phyloP scores from a whole-genome alignment of 2,329 filamentous ascomycete genomes.

The Fusarium graminum region DNA sequence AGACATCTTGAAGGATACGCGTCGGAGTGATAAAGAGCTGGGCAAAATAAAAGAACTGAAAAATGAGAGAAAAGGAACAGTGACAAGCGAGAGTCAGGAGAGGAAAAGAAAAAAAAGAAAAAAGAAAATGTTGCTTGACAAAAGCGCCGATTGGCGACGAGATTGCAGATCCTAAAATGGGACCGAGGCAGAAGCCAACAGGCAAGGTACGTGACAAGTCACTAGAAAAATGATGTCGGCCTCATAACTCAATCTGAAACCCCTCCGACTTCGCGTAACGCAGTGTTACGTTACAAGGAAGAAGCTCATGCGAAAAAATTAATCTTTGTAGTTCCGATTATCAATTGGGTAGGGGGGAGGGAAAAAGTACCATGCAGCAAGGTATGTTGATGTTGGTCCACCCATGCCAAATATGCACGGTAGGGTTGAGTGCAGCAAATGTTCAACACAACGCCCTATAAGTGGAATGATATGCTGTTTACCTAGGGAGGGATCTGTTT shows the following conservation, averaged over 20 bases:
- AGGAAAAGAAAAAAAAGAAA: not conserved
- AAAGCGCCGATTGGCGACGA: not conserved
- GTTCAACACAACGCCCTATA: not conserved
- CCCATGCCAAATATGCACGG: not conserved
- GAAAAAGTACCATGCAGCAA: not conserved
- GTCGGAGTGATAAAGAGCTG: too few relatives aligned
- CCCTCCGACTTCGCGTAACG: not conserved
- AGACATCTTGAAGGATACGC: conserved; percentile 21
- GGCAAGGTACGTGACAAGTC: not conserved
- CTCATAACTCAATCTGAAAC: not conserved
- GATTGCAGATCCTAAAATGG: not conserved
- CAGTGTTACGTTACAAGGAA: not conserved
- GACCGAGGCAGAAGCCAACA: not conserved
- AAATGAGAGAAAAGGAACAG: not conserved
- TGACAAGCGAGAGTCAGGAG: not conserved
- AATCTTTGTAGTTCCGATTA: not conserved
- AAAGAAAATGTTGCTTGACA: not conserved
- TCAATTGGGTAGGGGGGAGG: too few relatives aligned
- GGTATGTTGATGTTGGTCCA: not conserved
- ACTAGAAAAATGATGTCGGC: not conserved
- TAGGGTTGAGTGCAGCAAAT: not conserved
- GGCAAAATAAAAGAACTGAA: not conserved
- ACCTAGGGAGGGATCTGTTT: not conserved
- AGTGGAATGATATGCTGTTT: not conserved
- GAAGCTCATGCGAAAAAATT: not conserved